Evolutionary conservation across 2,329 filamentous ascomycete genomes (phyloP), one percentile per base, ranked within the genome.

Genomic region (Trichoderma arundinaceum): DNA sequence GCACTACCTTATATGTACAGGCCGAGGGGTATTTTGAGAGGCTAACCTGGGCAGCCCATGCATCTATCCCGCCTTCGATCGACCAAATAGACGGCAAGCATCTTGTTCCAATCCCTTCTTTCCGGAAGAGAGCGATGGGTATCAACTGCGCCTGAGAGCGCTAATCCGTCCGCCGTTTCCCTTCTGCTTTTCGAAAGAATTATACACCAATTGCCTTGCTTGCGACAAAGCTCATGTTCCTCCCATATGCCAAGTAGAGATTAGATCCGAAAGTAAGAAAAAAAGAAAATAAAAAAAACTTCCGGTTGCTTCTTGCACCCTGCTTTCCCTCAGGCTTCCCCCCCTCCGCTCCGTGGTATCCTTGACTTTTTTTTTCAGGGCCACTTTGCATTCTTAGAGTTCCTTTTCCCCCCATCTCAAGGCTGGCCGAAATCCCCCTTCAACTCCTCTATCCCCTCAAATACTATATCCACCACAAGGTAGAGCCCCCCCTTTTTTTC

Each of bases 1-100:
- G 76, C 74, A 78, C 75, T 79, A 77, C 73, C 74, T 75, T 44
- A 77, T 75, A 77, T 75, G 75, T 73, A 76, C 71, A 76, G 72
- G 71, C 71, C 66, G 67, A 66, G 68, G 68, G 70, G 67, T 65
- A 65, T 54, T 28, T 54, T 68, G 69, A 72, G 70, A 73, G 68
- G 67, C 66, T 56, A 61, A 68, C 63, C 66, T 38, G 58, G 67
- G 61, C 59, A 66, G 65, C 57, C 64, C 65, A 68, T 67, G 67
- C 67, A 68, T 63, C 17, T 41, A 59, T 60, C 46, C 63, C 70
- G 69, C 69, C 68, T 63, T 68, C 58, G 60, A 69, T 72, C 68
- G 67, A 70, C 71, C 66, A 64, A 66, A 68, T 61, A 68, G 65
- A 56, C 60, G 58, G 60, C 59, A 52, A 60, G 67, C 53, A 54